These are phyloP conservation scores for Brassica cretica DNA, from an alignment of 345 rosid species.

Conservation along the genomic window DNA sequence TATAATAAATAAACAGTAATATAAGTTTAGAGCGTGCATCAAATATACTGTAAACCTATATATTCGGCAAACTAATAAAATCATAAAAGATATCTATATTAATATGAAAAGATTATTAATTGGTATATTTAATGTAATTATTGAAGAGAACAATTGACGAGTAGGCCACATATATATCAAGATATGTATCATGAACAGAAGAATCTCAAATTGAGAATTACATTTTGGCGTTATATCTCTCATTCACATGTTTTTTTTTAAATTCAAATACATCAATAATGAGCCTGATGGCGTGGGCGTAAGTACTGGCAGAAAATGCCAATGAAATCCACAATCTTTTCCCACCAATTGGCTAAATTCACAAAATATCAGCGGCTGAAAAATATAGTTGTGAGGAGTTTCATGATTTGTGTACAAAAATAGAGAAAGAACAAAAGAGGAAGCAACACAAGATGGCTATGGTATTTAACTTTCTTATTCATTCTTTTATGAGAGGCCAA, in stretches of 20 bases:
- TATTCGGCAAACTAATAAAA: background rate
- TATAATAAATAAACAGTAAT: background rate
- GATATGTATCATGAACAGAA: background rate
- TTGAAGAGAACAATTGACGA: background rate
- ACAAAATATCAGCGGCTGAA: background rate
- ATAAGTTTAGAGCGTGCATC: background rate
- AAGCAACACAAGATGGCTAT: background rate
- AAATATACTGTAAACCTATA: constrained; percentile 2
- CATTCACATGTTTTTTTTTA: background rate
- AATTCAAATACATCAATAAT: background rate
- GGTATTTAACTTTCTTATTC: background rate
- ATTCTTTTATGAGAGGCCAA: constrained; percentile 11
- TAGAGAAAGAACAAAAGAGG: background rate
- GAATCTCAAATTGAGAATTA: background rate
- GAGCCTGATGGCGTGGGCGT: background rate
- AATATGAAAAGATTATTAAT: background rate
- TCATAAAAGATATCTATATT: background rate
- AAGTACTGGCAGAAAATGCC: constrained; percentile 5
- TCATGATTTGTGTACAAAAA: background rate
- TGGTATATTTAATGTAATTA: background rate
- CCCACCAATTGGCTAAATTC: constrained; percentile 6
- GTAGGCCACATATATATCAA: background rate
- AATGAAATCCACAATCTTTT: background rate
- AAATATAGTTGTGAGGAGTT: background rate
- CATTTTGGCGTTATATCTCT: background rate